phyloP scores from a whole-genome alignment of 805 yeast genomes.

The Candida corydali region DNA sequence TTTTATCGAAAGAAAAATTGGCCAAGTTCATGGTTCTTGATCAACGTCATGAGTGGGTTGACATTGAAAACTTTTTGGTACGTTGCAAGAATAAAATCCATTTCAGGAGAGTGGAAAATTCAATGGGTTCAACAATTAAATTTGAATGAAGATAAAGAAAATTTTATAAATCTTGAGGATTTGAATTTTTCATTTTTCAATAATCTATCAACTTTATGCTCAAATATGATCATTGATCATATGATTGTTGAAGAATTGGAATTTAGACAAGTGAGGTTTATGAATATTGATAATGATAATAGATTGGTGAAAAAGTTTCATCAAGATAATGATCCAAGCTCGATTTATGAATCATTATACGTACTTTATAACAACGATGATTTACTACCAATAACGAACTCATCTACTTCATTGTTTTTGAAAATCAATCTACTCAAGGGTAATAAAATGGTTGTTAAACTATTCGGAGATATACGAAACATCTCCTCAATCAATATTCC shows the following conservation, averaged over 20 bases:
- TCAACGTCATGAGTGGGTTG: constrained; percentile 35
- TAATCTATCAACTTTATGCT: constrained; percentile 38
- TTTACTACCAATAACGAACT: constrained; percentile 29
- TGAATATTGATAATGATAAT: constrained; percentile 19
- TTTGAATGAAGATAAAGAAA: constrained; percentile 9
- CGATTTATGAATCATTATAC: constrained; percentile 21
- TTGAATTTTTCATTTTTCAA: constrained; percentile 30
- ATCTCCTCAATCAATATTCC: constrained; percentile 16
- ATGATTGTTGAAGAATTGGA: constrained; percentile 49
- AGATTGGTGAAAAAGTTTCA: constrained; percentile 16
- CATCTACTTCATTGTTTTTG: constrained; percentile 30
- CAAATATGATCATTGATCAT: constrained; percentile 47
- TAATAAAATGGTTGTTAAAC: constrained; percentile 22
- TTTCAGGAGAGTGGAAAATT: constrained; percentile 53
- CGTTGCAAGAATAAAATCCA: constrained; percentile 48
- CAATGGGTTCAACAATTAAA: constrained; percentile 42
- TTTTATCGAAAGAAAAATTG: constrained; percentile 49
- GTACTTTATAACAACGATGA: constrained; percentile 21
- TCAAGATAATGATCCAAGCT: constrained; percentile 2
- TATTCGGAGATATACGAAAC: constrained; percentile 24
- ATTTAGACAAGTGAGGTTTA: constrained; percentile 33
- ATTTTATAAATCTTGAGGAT: constrained; percentile 5
- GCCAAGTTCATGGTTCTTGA: constrained; percentile 56
- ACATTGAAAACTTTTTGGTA: constrained; percentile 43
- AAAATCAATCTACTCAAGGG: constrained; percentile 21